phyloP scores from a whole-genome alignment of 306 rosid genomes.

The Cicer judaicum region DNA sequence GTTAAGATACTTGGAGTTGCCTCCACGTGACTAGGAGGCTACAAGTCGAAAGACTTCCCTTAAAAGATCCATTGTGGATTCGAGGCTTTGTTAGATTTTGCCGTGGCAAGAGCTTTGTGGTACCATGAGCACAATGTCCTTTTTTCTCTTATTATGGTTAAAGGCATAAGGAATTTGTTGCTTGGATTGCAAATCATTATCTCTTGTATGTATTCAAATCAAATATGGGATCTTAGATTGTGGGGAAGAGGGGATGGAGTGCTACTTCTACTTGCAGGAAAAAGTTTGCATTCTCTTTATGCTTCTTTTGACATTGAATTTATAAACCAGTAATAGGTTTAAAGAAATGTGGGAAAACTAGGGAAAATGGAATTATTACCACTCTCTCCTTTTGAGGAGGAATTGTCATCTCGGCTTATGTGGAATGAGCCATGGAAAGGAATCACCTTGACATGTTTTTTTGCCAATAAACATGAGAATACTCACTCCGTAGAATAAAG shows the following conservation, averaged over 20 bases:
- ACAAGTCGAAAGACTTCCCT: not conserved
- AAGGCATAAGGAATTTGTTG: slow-evolving; percentile 7
- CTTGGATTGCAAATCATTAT: slow-evolving; percentile 17
- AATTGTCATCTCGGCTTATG: slow-evolving; percentile 9
- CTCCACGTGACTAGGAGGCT: slow-evolving; percentile 6
- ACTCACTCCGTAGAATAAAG: not conserved
- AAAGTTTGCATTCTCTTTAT: slow-evolving; percentile 20
- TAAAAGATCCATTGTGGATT: not conserved
- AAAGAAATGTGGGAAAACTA: slow-evolving; percentile 7
- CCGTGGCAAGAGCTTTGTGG: not conserved
- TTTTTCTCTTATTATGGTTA: not conserved
- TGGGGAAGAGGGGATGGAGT: not conserved
- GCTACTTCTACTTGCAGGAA: not conserved
- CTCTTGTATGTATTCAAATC: not conserved
- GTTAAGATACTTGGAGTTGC: not conserved
- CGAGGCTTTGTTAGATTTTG: not conserved
- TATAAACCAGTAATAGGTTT: slow-evolving; percentile 1
- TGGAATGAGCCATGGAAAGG: slow-evolving; percentile 11
- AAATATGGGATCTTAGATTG: not conserved
- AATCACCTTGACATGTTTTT: not conserved
- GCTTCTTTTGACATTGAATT: not conserved
- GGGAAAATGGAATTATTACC: not conserved
- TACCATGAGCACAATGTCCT: not conserved
- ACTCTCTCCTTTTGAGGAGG: not conserved
- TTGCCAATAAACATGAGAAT: slow-evolving; percentile 14